Evolutionary conservation across 1,284 basidiomycete species (phyloP).

Genomic region (Cryptococcus sp.): DNA sequence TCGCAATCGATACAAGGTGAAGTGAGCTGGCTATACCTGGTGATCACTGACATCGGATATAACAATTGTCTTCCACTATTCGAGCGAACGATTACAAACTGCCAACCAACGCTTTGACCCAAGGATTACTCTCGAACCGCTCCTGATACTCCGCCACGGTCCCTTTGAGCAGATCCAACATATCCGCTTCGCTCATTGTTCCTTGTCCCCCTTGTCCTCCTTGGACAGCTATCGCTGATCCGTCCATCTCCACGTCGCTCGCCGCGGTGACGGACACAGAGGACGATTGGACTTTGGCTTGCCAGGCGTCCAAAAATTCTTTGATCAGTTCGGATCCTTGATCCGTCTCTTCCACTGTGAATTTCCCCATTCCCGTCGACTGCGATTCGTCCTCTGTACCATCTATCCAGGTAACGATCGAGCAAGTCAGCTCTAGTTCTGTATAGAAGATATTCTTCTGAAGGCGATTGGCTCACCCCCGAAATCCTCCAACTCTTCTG

Average conservation of each 20-base stretch:
- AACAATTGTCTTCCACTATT: neutral
- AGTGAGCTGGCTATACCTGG: too few species aligned
- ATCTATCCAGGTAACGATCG: neutral
- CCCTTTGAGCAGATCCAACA: conserved; percentile 67
- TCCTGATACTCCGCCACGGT: conserved; percentile 69
- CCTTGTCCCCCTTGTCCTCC: too few species aligned
- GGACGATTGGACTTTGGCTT: conserved; percentile 52
- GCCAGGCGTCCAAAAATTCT: conserved; percentile 76
- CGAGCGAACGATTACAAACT: conserved; percentile 47
- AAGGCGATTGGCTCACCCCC: conserved; percentile 54
- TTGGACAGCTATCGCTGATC: too few species aligned
- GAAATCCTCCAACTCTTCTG: conserved; percentile 95
- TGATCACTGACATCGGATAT: too few species aligned
- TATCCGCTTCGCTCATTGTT: conserved; percentile 59
- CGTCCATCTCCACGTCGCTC: conserved; percentile 59
- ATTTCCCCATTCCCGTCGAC: conserved; percentile 45
- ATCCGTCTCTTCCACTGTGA: conserved; percentile 66
- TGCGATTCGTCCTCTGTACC: conserved; percentile 48
- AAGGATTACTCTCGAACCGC: conserved; percentile 71
- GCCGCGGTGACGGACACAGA: conserved; percentile 51
- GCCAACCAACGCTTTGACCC: conserved; percentile 67
- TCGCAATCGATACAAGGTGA: too few species aligned
- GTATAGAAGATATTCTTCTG: neutral
- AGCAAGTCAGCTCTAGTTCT: conserved; percentile 43
- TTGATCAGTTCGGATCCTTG: conserved; percentile 80